These are phyloP conservation scores for Dactylorhiza incarnata DNA, from an alignment of 106 monocot genomes.

Conservation along the genomic window DNA sequence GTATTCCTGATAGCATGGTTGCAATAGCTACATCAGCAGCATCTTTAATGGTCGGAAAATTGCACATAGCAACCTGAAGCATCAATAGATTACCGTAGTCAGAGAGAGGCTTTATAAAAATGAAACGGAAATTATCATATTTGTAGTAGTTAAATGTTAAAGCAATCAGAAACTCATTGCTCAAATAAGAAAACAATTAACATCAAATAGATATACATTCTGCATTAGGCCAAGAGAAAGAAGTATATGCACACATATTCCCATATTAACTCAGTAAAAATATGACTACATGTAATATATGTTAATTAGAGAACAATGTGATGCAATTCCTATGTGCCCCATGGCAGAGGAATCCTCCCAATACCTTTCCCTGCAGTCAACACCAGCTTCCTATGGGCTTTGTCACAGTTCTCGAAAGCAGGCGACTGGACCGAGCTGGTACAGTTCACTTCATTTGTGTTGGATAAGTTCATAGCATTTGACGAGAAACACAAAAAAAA, in stretches of 20 bases:
- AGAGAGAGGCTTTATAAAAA: background rate
- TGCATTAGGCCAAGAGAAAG: background rate
- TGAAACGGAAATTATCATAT: background rate
- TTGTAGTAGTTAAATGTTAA: background rate
- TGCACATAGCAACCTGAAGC: slow-evolving; percentile 91
- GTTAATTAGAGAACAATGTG: background rate
- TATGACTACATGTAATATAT: background rate
- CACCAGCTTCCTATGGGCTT: too few species aligned
- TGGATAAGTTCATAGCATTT: too few species aligned
- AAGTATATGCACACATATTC: background rate
- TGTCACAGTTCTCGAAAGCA: too few species aligned
- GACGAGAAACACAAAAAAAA: too few species aligned
- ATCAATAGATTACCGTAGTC: background rate
- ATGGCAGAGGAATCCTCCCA: too few species aligned
- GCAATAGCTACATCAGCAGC: slow-evolving; percentile 99
- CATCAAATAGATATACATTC: background rate
- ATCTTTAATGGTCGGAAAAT: slow-evolving; percentile 87
- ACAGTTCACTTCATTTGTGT: too few species aligned
- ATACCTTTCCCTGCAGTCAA: too few species aligned
- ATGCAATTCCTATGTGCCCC: too few species aligned
- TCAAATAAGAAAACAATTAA: background rate
- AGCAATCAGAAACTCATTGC: background rate
- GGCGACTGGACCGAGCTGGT: too few species aligned
- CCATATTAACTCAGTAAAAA: background rate
- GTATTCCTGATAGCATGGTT: slow-evolving; percentile 90